Evolutionary conservation across 169 alveolate genomes (phyloP).

Genomic region (Plasmodium sp.): DNA sequence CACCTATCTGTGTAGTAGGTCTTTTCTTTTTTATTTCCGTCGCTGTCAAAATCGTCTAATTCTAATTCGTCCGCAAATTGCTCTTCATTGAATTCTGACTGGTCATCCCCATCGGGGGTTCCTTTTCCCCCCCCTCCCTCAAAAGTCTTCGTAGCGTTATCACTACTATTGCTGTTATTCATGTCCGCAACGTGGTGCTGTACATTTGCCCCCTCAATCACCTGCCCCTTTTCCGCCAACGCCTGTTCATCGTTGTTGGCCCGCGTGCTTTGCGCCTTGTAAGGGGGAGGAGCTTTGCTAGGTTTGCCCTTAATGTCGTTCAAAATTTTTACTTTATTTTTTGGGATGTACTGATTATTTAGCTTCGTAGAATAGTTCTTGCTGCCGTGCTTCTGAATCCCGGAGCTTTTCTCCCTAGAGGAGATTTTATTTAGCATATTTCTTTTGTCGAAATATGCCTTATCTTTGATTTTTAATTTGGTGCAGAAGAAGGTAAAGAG

Average conservation of each 20-base stretch:
- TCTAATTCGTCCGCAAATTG: slow-evolving; percentile 19
- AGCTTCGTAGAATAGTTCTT: not conserved
- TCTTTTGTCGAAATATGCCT: slow-evolving; percentile 13
- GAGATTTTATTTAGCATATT: slow-evolving; percentile 7
- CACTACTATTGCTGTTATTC: not conserved
- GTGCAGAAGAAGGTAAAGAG: slow-evolving; percentile 60
- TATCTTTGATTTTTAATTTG: slow-evolving; percentile 44
- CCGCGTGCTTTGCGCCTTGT: not conserved
- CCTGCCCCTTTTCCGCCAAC: not conserved
- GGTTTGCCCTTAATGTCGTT: slow-evolving; percentile 30
- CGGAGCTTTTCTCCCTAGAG: not conserved
- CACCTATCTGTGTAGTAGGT: slow-evolving; percentile 62
- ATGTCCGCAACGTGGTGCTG: not conserved
- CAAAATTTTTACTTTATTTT: slow-evolving; percentile 5
- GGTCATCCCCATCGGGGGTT: not conserved
- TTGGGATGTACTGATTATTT: slow-evolving; percentile 44
- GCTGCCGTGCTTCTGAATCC: not conserved
- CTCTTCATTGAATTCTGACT: not conserved
- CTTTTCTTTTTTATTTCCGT: slow-evolving; percentile 34
- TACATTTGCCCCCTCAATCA: not conserved
- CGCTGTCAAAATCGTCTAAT: slow-evolving; percentile 19
- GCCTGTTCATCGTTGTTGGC: not conserved
- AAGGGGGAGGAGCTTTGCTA: slow-evolving; percentile 26
- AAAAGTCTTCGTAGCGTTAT: not conserved
- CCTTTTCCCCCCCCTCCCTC: not conserved